phyloP scores from a whole-genome alignment of 2,329 filamentous ascomycete species.

The Fusarium tricinctum region DNA sequence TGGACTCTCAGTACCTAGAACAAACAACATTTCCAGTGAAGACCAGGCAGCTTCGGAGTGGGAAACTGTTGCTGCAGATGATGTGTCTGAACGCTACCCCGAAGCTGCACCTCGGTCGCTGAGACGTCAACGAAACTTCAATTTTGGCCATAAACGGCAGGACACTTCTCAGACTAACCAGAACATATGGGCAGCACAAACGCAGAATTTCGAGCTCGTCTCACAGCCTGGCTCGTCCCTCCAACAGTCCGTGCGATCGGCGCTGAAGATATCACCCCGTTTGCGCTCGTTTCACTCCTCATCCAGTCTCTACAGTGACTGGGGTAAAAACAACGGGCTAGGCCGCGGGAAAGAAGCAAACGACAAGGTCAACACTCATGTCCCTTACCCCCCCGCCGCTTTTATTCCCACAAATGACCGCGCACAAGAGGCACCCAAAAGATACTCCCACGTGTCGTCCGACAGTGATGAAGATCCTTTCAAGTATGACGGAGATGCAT shows the following conservation, averaged over 20 bases:
- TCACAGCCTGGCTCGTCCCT: constrained; percentile 31
- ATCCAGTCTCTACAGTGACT: constrained; percentile 50
- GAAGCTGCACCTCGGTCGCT: constrained; percentile 19
- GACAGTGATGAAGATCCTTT: constrained; percentile 61
- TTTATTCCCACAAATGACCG: background rate
- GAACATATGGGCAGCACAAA: constrained; percentile 13
- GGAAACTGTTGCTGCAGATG: constrained; percentile 51
- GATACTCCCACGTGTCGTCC: constrained; percentile 52
- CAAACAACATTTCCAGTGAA: constrained; percentile 19
- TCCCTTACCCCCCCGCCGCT: constrained; percentile 3
- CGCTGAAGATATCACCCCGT: constrained; percentile 26
- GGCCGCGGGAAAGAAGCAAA: constrained; percentile 20
- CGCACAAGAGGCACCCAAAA: constrained; percentile 28
- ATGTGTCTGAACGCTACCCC: constrained; percentile 39
- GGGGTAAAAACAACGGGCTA: constrained; percentile 13
- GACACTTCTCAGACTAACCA: constrained; percentile 8
- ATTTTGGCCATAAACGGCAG: constrained; percentile 27
- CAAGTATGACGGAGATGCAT: constrained; percentile 59
- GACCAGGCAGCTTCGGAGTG: constrained; percentile 50
- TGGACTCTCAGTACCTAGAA: background rate
- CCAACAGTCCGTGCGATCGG: constrained; percentile 19
- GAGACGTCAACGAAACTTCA: constrained; percentile 37
- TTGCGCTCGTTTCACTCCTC: constrained; percentile 48
- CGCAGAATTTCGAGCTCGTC: constrained; percentile 27
- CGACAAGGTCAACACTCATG: background rate